Evolutionary conservation across 768 basidiomycete genomes (phyloP).

Genomic region (Lactarius sp.): DNA sequence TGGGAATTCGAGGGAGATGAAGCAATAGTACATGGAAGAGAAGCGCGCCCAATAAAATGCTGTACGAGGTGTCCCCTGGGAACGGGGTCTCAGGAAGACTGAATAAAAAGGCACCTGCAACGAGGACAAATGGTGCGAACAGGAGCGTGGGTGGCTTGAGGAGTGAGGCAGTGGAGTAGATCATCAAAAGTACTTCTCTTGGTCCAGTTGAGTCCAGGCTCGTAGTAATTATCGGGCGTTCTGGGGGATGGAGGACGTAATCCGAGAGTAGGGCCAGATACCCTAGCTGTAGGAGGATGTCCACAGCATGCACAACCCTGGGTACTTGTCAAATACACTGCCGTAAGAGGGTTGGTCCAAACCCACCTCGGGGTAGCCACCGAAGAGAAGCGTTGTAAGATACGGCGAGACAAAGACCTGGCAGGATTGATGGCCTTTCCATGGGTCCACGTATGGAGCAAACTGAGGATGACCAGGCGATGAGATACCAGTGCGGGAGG

Average conservation of each 20-base stretch:
- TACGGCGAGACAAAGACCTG: conserved; percentile 5
- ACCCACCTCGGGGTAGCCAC: conserved; percentile 44
- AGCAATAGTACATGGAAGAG: conserved; percentile 41
- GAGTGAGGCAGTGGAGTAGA: conserved; percentile 39
- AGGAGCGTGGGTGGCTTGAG: conserved; percentile 33
- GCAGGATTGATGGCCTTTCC: conserved; percentile 14
- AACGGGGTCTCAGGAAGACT: conserved; percentile 41
- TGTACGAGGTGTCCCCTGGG: conserved; percentile 40
- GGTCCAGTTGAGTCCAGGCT: conserved; percentile 28
- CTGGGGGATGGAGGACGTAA: conserved; percentile 36
- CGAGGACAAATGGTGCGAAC: conserved; percentile 36
- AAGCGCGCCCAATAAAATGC: conserved; percentile 39
- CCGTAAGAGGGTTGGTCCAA: neutral
- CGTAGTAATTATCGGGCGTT: conserved; percentile 28
- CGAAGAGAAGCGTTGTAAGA: conserved; percentile 34
- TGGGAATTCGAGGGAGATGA: conserved; percentile 43
- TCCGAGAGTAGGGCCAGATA: conserved; percentile 42
- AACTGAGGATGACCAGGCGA: conserved; percentile 17
- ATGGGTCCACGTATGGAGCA: conserved; percentile 20
- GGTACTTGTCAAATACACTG: neutral
- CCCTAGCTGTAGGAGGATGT: conserved; percentile 36
- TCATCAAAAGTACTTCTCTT: conserved; percentile 38
- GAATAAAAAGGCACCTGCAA: conserved; percentile 39
- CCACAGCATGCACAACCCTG: conserved; percentile 44
- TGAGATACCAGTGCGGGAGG: conserved; percentile 20